Conservation (phyloP, 805 yeast species). For the Starmerella sirachaensis region DNA sequence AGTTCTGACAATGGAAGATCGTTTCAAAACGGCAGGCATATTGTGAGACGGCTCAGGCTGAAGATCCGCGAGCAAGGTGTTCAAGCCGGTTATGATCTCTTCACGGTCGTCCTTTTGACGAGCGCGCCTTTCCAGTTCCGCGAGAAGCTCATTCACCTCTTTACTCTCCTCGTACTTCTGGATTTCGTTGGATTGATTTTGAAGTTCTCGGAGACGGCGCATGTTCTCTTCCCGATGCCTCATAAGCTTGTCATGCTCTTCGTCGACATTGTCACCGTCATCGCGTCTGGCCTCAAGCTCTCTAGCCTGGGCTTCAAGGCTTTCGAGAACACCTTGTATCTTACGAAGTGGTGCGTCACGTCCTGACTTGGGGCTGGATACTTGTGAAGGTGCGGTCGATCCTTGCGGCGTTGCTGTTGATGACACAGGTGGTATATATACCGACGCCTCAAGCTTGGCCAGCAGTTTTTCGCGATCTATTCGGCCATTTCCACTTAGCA, state of each 20-base stretch:
- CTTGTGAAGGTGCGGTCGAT: not conserved
- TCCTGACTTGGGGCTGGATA: not conserved
- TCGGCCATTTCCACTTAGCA: slow-evolving; percentile 21
- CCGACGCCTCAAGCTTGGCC: slow-evolving; percentile 21
- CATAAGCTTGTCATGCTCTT: slow-evolving; percentile 23
- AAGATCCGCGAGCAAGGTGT: slow-evolving; percentile 8
- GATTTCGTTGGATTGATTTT: slow-evolving; percentile 51
- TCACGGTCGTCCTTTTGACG: slow-evolving; percentile 12
- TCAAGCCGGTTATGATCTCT: slow-evolving; percentile 8
- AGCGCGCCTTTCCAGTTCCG: slow-evolving; percentile 17
- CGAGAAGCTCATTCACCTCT: slow-evolving; percentile 17
- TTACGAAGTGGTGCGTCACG: slow-evolving; percentile 1
- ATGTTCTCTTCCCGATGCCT: slow-evolving; percentile 35
- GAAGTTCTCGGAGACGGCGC: slow-evolving; percentile 60
- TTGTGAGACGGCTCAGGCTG: slow-evolving; percentile 2
- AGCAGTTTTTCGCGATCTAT: slow-evolving; percentile 27
- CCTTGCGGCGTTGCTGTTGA: slow-evolving; percentile 1
- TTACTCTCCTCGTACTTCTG: slow-evolving; percentile 31
- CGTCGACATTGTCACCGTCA: slow-evolving; percentile 64
- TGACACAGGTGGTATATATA: slow-evolving; percentile 4
- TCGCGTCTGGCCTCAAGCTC: slow-evolving; percentile 50
- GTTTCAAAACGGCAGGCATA: slow-evolving; percentile 17
- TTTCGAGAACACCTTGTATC: slow-evolving; percentile 28
- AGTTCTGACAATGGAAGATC: too few relatives aligned
- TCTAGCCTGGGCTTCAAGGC: slow-evolving; percentile 39